phyloP scores from a whole-genome alignment of 768 basidiomycete genomes.

The Xerocomus spinulosus region DNA sequence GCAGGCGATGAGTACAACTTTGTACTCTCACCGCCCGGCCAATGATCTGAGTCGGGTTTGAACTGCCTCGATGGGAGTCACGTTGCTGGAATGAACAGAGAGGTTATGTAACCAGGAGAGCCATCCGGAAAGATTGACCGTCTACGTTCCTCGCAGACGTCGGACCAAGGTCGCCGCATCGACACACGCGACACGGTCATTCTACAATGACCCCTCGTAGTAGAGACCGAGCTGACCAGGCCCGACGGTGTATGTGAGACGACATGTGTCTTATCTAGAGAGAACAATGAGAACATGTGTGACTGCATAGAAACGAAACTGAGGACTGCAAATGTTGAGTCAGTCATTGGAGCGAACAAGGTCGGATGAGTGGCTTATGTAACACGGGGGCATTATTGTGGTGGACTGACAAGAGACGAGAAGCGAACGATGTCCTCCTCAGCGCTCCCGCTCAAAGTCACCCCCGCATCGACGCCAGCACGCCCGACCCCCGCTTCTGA shows the following conservation, averaged over 20 bases:
- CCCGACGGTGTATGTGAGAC: not conserved
- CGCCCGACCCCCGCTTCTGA: slow-evolving; percentile 30
- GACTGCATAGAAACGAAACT: not conserved
- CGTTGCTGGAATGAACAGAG: slow-evolving; percentile 7
- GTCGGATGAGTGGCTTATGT: slow-evolving; percentile 13
- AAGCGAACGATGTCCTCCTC: slow-evolving; percentile 40
- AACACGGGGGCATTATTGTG: not conserved
- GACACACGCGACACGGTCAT: slow-evolving; percentile 12
- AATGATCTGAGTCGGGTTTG: slow-evolving; percentile 14
- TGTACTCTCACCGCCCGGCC: slow-evolving; percentile 4
- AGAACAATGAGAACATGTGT: slow-evolving; percentile 7
- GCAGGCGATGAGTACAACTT: not conserved
- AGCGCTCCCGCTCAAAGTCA: slow-evolving; percentile 64
- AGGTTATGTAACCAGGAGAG: slow-evolving; percentile 15
- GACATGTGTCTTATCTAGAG: not conserved
- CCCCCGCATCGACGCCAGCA: slow-evolving; percentile 51
- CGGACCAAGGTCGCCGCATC: slow-evolving; percentile 24
- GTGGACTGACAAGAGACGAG: not conserved
- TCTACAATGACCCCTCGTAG: not conserved
- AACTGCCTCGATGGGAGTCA: slow-evolving; percentile 2
- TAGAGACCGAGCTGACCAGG: too few relatives aligned
- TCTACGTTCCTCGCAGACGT: slow-evolving; percentile 1
- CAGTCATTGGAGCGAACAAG: slow-evolving; percentile 3
- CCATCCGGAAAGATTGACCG: slow-evolving; percentile 5
- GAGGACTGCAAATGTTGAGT: too few relatives aligned